phyloP scores from a whole-genome alignment of 1,139 yeast genomes.

The Zygotorulaspora mrakii region DNA sequence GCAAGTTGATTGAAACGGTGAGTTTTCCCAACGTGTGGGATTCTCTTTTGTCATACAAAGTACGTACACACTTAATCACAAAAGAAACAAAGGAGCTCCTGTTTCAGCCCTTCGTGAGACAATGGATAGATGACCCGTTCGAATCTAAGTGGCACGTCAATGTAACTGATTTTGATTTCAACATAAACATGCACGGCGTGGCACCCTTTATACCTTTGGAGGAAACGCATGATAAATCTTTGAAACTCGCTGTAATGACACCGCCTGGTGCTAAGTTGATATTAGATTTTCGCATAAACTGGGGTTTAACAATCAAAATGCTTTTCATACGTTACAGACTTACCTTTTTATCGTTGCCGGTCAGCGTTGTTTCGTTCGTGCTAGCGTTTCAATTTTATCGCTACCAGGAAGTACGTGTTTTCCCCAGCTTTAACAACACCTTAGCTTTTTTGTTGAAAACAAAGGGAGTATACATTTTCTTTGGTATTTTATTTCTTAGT shows the following conservation, averaged over 20 bases:
- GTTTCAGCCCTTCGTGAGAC: slow-evolving; percentile 65
- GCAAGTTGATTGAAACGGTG: slow-evolving; percentile 14
- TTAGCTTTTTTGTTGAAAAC: slow-evolving; percentile 37
- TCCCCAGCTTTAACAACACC: slow-evolving; percentile 51
- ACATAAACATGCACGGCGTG: slow-evolving; percentile 60
- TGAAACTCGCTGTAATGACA: slow-evolving; percentile 24
- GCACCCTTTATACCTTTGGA: slow-evolving; percentile 72
- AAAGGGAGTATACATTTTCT: slow-evolving; percentile 26
- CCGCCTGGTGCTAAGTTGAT: slow-evolving; percentile 40
- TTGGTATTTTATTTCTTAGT: slow-evolving; percentile 38
- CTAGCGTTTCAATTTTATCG: slow-evolving; percentile 46
- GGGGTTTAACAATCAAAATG: slow-evolving; percentile 42
- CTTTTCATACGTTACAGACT: slow-evolving; percentile 62
- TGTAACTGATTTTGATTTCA: slow-evolving; percentile 38
- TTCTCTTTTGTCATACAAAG: slow-evolving; percentile 30
- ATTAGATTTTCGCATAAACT: slow-evolving; percentile 31
- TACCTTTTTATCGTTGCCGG: slow-evolving; percentile 56
- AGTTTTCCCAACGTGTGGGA: slow-evolving; percentile 29
- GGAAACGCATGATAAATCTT: slow-evolving; percentile 19
- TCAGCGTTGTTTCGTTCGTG: slow-evolving; percentile 45
- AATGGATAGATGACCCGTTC: slow-evolving; percentile 58
- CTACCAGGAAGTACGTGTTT: slow-evolving; percentile 42
- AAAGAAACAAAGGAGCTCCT: slow-evolving; percentile 20
- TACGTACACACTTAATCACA: slow-evolving; percentile 7
- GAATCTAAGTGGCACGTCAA: slow-evolving; percentile 78